Evolutionary conservation across 225 moss, liverwort and hornwort species (phyloP).

Genomic region (Ulota crispa): DNA sequence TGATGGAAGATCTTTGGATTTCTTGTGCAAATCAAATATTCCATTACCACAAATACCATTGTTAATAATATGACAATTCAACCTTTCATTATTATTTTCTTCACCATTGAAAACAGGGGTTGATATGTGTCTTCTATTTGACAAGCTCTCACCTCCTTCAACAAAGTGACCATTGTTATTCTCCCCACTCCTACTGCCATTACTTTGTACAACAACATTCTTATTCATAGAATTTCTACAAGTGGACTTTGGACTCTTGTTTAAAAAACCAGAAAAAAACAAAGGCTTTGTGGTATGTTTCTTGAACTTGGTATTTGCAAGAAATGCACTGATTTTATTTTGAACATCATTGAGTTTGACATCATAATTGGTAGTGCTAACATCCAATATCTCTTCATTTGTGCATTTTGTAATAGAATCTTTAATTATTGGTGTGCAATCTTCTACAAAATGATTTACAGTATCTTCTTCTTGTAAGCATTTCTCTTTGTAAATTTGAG

Average conservation of each 20-base stretch:
- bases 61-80: not conserved
- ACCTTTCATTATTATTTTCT: not conserved
- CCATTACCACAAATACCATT: constrained; percentile 12
- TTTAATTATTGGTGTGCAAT: not conserved
- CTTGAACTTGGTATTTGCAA: not conserved
- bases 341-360: not conserved
- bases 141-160: not conserved
- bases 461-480: not conserved
- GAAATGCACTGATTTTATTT: not conserved
- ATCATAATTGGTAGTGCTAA: not conserved
- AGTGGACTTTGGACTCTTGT: not conserved
- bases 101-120: not conserved
- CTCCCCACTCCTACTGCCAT: not conserved
- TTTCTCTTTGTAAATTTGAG: not conserved
- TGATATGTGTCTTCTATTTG: not conserved
- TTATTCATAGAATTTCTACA: not conserved
- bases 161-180: not conserved
- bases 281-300: constrained; percentile 31
- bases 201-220: not conserved
- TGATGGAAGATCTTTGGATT: not conserved
- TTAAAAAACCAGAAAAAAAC: constrained; percentile 38
- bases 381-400: not conserved
- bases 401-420: not conserved
- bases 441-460: not conserved
- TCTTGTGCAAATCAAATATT: not conserved